Percentiles rank a stretch among this genome's conserved stretches.
These are phyloP conservation scores for Boletus smithii DNA, from an alignment of 1,284 basidiomycete genomes.

Conservation along the genomic window DNA sequence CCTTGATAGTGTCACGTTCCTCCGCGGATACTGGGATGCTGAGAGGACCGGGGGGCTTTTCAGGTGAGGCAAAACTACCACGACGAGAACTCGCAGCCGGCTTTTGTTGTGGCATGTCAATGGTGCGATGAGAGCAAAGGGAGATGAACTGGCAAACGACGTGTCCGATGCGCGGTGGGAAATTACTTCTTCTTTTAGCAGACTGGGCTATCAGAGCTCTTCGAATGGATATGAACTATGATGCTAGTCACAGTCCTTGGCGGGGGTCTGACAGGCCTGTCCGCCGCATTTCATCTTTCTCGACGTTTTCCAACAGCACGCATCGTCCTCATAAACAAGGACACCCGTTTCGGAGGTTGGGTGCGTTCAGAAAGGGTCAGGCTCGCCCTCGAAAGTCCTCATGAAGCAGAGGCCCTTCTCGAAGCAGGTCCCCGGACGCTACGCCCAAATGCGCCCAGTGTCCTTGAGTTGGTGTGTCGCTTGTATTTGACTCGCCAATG, in stretches of 20 bases:
- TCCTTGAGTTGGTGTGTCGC: conserved; percentile 76
- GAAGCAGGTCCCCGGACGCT: conserved; percentile 85
- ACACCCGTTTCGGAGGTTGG: conserved; percentile 78
- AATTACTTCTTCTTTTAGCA: conserved; percentile 11
- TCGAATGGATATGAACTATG: conserved; percentile 9
- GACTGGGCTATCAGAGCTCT: background rate
- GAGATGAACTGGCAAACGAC: conserved; percentile 17
- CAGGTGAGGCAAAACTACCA: conserved; percentile 37
- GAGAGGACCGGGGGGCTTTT: conserved; percentile 52
- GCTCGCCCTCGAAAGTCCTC: conserved; percentile 27
- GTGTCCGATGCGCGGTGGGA: conserved; percentile 29
- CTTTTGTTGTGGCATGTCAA: conserved; percentile 23
- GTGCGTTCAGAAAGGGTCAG: conserved; percentile 61
- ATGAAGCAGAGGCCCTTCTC: conserved; percentile 49
- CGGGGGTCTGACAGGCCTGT: conserved; percentile 79
- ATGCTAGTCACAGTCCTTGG: conserved; percentile 65
- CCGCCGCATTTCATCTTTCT: conserved; percentile 76
- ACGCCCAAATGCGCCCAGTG: conserved; percentile 65
- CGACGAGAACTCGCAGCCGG: conserved; percentile 23
- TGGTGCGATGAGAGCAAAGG: conserved; percentile 1
- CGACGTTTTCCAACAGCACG: conserved; percentile 55
- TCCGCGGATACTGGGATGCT: conserved; percentile 43
- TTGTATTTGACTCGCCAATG: background rate
- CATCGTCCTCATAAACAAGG: conserved; percentile 71
- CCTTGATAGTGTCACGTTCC: conserved; percentile 67